A percentile compares a stretch with the other conserved stretches of the same genome.
These are phyloP conservation scores for Tylopilus orsonianus DNA, from an alignment of 1,284 basidiomycete species.

Conservation along the genomic window DNA sequence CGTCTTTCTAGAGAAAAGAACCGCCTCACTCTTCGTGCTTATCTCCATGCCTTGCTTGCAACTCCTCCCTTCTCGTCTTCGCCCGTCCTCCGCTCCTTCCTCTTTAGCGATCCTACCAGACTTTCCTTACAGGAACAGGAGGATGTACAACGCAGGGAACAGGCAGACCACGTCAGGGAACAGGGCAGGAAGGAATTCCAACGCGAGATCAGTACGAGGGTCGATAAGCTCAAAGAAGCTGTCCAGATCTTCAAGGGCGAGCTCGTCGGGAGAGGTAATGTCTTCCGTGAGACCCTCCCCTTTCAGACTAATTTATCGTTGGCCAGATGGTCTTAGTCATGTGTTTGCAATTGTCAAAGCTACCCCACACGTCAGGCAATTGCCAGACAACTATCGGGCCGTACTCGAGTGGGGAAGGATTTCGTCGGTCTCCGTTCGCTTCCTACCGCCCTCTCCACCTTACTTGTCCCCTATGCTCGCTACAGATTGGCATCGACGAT, in stretches of 20 bases:
- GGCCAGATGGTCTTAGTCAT: slow-evolving; percentile 78
- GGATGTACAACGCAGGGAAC: slow-evolving; percentile 80
- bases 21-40: slow-evolving; percentile 89
- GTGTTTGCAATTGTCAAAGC: slow-evolving; percentile 88
- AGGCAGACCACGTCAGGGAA: slow-evolving; percentile 88
- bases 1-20: slow-evolving; percentile 92
- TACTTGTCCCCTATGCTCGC: slow-evolving; percentile 6
- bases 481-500: slow-evolving; percentile 87
- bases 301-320: slow-evolving; percentile 9
- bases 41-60: slow-evolving; percentile 80
- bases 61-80: slow-evolving; percentile 78
- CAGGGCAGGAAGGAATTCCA: slow-evolving; percentile 87
- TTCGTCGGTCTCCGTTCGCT: slow-evolving; percentile 60
- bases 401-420: slow-evolving; percentile 97
- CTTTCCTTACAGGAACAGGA: slow-evolving; percentile 76
- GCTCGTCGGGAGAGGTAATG: slow-evolving; percentile 75
- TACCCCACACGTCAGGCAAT: slow-evolving; percentile 73
- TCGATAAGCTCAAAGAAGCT: slow-evolving; percentile 84
- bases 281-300: slow-evolving; percentile 1
- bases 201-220: slow-evolving; percentile 82
- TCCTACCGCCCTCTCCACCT: slow-evolving; percentile 15
- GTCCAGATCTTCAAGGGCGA: slow-evolving; percentile 91
- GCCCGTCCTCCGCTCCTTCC: slow-evolving; percentile 83
- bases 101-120: slow-evolving; percentile 75
- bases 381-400: slow-evolving; percentile 86